A percentile compares a stretch with the other conserved stretches of the same genome.
phyloP scores from a whole-genome alignment of 108 stramenopile species.

The Pseudonitzschia pungens region DNA sequence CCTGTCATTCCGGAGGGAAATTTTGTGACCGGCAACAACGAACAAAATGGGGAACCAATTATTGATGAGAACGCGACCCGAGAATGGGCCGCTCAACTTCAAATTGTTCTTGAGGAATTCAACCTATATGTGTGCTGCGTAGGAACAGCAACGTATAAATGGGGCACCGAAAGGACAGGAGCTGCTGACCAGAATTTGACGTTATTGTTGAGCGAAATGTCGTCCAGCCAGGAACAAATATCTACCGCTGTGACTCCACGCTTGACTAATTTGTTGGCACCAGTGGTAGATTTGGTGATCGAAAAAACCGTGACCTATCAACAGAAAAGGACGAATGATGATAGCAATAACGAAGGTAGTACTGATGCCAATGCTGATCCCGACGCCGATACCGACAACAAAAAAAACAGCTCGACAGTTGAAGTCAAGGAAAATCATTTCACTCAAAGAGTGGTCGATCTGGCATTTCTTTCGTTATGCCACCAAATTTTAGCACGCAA shows the following conservation, averaged over 20 bases:
- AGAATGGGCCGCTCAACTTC: constrained; percentile 63
- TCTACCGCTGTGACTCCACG: constrained; percentile 53
- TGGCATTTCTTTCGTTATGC: constrained; percentile 60
- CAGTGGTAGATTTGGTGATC: constrained; percentile 72
- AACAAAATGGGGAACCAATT: background rate
- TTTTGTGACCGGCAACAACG: constrained; percentile 22
- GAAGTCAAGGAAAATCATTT: constrained; percentile 73
- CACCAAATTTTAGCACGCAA: constrained; percentile 62
- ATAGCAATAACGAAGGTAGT: too few relatives aligned
- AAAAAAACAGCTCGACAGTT: background rate
- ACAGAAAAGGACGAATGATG: background rate
- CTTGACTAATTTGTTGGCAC: constrained; percentile 77
- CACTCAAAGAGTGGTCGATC: constrained; percentile 59
- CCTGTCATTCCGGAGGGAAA: constrained; percentile 42
- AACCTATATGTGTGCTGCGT: constrained; percentile 67
- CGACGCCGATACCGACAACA: background rate
- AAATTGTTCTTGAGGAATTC: constrained; percentile 68
- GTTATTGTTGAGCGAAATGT: constrained; percentile 60
- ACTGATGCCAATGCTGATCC: too few relatives aligned
- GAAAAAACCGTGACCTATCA: constrained; percentile 43
- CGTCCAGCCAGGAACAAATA: constrained; percentile 73
- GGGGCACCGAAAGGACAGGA: constrained; percentile 84
- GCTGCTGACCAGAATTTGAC: constrained; percentile 77
- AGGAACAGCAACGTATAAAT: constrained; percentile 69
- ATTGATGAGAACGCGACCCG: constrained; percentile 33